Base-by-base conservation (phyloP, 371 early-diverging fungal genomes). In the Mucor irregularis region DNA sequence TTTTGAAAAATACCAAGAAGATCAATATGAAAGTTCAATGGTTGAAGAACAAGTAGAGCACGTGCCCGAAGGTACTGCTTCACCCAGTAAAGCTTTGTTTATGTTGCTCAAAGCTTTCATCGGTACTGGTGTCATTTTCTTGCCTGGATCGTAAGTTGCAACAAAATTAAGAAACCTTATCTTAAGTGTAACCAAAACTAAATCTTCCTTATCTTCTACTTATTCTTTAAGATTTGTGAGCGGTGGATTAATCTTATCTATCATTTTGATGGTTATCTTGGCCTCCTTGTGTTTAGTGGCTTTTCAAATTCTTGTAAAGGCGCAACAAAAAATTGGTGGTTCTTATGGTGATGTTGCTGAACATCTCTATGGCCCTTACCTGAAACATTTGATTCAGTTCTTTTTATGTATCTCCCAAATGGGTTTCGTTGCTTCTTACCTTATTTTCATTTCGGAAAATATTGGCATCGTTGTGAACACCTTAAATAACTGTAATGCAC, bases 371-470 rank as follows among this genome's bases (percentile, higher is more conserved):
- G 94, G 93, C 13, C 74, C 63, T 16, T 74, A 73, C 61, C 66
- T 90, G 61, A 74, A 85, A 40, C 71, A 80, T 47, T 46, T 86
- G 1, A 86, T 92, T 25, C 70, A 86, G 7, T 71, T 65, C 19
- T 89, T 88, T 13, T 82, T 93, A 47, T 86, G 87, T 46, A 33
- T 94, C 19, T 85, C 89, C 24, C 94, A 89, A 70, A 81, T 87
- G 52, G 93, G 93, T 5, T 92, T 91, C 53, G 86, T 88, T 35
- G 81, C 89, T 24, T 91, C 93, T 11, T 93, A 93, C 60, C 73
- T 88, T 29, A 90, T 94, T 29, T 94, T 93, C 60, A 86, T 94
- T 13, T 88, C 91, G 2, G 87, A 89, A 63, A 94, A 90, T 69
- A 73, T 88, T 52, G 81, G 85, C 31, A 81, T 86, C 31, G 72